Evolutionary conservation across 306 rosid species (phyloP).

Genomic region (Sicyos edulis): DNA sequence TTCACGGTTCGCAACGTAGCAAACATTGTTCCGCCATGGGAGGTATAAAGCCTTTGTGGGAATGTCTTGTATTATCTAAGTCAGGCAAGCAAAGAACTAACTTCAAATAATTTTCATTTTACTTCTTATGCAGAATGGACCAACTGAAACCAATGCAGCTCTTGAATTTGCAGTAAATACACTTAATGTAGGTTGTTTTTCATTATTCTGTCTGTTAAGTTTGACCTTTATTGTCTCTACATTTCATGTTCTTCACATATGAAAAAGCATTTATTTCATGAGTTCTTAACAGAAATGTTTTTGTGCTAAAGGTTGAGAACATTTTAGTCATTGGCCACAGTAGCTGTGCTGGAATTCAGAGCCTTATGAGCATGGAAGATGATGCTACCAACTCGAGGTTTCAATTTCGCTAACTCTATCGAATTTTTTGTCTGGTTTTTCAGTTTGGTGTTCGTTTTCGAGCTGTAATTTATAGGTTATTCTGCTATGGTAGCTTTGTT

Average conservation of each 20-base stretch:
- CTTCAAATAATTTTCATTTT: not conserved
- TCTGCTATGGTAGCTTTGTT: conserved; percentile 47
- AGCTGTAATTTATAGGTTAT: not conserved
- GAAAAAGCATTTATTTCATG: not conserved
- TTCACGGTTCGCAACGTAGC: conserved; percentile 81
- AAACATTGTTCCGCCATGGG: conserved; percentile 69
- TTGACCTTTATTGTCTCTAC: not conserved
- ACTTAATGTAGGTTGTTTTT: conserved; percentile 38
- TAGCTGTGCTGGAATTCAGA: conserved; percentile 84
- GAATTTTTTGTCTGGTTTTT: not conserved
- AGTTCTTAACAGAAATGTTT: not conserved
- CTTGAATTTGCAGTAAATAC: conserved; percentile 81
- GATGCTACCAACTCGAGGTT: conserved; percentile 49
- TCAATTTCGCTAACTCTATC: conserved; percentile 7
- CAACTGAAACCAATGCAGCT: conserved; percentile 90
- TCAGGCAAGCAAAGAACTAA: conserved; percentile 9
- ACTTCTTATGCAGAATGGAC: conserved; percentile 51
- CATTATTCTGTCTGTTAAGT: not conserved
- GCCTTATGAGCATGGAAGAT: conserved; percentile 64
- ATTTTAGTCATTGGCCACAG: conserved; percentile 83
- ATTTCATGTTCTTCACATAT: not conserved
- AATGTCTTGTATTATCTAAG: not conserved
- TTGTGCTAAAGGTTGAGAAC: conserved; percentile 53
- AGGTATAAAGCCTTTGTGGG: conserved; percentile 35
- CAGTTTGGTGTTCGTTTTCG: not conserved